phyloP scores from a whole-genome alignment of 1,284 basidiomycete species.

The Trichosporon faecale region DNA sequence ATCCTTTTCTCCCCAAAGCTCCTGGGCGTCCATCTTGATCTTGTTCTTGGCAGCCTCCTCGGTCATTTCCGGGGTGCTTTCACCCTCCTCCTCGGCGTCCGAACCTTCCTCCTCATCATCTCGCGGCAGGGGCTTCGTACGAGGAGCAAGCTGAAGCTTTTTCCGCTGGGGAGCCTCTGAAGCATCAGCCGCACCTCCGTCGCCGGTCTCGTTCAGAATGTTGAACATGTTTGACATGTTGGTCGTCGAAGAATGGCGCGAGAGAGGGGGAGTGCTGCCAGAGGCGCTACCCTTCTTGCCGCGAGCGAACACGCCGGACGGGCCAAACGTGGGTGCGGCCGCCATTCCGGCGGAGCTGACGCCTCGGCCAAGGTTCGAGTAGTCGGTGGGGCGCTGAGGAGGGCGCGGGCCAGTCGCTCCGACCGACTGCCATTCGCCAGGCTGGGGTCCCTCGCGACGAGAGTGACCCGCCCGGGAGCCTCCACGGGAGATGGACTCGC shows the following conservation, averaged over 20 bases:
- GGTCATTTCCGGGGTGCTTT: slow-evolving; percentile 58
- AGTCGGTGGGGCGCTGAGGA: slow-evolving; percentile 65
- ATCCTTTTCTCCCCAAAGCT: slow-evolving; percentile 54
- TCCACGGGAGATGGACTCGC: slow-evolving; percentile 64
- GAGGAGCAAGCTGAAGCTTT: slow-evolving; percentile 66
- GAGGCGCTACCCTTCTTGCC: slow-evolving; percentile 59
- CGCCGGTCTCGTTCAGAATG: slow-evolving; percentile 62
- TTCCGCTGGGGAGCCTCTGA: slow-evolving; percentile 63
- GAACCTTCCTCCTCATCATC: slow-evolving; percentile 58
- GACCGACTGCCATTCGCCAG: slow-evolving; percentile 85
- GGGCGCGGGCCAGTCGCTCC: slow-evolving; percentile 57
- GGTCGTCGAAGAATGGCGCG: slow-evolving; percentile 69
- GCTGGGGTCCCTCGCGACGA: slow-evolving; percentile 58
- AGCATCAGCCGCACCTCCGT: slow-evolving; percentile 53
- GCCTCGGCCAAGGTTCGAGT: slow-evolving; percentile 72
- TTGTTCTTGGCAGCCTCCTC: slow-evolving; percentile 71
- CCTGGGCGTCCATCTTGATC: slow-evolving; percentile 60
- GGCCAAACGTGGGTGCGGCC: slow-evolving; percentile 67
- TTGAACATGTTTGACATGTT: slow-evolving; percentile 93
- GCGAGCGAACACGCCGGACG: slow-evolving; percentile 73
- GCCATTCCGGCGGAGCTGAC: slow-evolving; percentile 78
- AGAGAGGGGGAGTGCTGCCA: slow-evolving; percentile 62
- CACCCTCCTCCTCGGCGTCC: slow-evolving; percentile 57
- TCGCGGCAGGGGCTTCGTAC: slow-evolving; percentile 57
- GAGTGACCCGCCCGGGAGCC: slow-evolving; percentile 80